A percentile compares a stretch with the other conserved stretches of the same genome.
Evolutionary conservation across 441 rosid species (phyloP).

Genomic region (Corymbia citriodora): DNA sequence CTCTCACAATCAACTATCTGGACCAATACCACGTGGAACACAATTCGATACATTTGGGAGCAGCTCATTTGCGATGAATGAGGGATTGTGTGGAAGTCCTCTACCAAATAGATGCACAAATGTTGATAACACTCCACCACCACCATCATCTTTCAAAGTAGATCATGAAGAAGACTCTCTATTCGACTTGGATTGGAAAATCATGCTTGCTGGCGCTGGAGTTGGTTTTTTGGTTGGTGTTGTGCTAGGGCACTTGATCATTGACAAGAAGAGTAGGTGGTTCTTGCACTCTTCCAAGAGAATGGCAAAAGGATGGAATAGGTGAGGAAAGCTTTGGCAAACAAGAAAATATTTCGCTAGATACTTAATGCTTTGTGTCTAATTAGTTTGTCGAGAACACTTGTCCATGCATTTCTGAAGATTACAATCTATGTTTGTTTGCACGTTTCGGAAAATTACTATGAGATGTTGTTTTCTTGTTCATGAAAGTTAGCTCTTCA

Average conservation of each 20-base stretch:
- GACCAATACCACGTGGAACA: no score
- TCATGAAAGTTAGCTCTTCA: no score
- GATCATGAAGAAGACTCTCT: background rate
- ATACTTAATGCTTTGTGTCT: accelerated
- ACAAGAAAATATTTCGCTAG: background rate
- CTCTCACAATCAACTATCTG: no score
- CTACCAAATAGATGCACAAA: background rate
- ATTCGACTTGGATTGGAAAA: background rate
- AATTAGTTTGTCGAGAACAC: accelerated
- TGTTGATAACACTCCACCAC: background rate
- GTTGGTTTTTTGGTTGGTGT: background rate
- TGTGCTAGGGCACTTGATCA: background rate
- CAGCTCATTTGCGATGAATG: background rate
- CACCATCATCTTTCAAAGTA: background rate
- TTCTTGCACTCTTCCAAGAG: accelerated
- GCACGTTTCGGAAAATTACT: background rate
- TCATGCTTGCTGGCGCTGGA: accelerated
- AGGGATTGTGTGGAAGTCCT: background rate
- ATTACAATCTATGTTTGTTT: background rate
- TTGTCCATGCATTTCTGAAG: no score
- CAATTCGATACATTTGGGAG: background rate
- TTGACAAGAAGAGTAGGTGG: background rate
- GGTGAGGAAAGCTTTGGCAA: background rate
- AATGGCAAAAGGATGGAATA: background rate
- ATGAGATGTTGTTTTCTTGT: no score